Conservation (phyloP, 140 eudicot species). For the Erigeron philadelphicus region DNA sequence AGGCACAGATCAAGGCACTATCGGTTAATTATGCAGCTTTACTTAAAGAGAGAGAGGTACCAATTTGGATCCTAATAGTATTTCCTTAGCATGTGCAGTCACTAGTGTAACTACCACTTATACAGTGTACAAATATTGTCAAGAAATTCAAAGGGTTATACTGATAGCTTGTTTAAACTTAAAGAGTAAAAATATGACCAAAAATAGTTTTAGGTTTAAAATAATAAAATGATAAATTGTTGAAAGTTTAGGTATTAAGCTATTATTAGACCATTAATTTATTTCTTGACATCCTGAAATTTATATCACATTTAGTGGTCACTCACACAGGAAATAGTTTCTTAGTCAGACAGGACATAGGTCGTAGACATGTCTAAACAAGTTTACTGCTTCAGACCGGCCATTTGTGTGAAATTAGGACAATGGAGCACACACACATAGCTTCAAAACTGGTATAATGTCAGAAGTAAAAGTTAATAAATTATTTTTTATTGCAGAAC, state of each 20-base stretch:
- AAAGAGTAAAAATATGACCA: no score
- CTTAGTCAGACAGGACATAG: background rate
- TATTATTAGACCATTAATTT: no score
- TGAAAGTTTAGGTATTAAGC: no score
- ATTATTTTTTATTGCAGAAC: background rate
- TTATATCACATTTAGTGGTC: no score
- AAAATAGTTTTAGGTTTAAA: no score
- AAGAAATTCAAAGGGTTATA: no score
- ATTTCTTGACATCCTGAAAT: no score
- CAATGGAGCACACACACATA: background rate
- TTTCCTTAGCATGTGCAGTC: background rate
- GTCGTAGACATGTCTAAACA: background rate
- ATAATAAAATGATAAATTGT: no score
- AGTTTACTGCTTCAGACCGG: background rate
- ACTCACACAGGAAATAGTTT: background rate
- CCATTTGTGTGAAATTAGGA: background rate
- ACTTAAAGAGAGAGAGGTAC: conserved; percentile 86
- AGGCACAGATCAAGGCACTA: conserved; percentile 82
- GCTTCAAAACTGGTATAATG: conserved; percentile 1
- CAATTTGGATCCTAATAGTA: background rate
- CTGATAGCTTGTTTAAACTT: no score
- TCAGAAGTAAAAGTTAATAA: background rate
- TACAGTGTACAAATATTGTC: background rate
- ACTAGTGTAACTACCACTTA: conserved; percentile 6
- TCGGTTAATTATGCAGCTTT: conserved; percentile 95